phyloP scores from a whole-genome alignment of 2,329 filamentous ascomycete species.

The Didymella segeticola region DNA sequence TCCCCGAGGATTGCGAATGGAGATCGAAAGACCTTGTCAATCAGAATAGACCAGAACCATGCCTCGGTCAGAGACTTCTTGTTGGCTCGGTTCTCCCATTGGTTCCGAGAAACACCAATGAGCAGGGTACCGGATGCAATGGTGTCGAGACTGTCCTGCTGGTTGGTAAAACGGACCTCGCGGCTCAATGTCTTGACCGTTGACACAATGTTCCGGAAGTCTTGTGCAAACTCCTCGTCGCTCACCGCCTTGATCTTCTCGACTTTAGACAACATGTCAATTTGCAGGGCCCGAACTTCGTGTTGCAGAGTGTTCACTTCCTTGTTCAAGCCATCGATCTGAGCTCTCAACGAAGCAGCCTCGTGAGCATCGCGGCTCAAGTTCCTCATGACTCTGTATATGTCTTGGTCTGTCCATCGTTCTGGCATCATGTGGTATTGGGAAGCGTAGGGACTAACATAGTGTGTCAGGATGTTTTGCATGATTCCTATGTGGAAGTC shows the following conservation, averaged over 20 bases:
- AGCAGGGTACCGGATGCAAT: background rate
- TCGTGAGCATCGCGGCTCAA: too few relatives aligned
- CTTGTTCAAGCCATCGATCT: background rate
- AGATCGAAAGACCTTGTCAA: background rate
- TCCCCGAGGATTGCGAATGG: background rate
- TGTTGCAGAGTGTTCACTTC: background rate
- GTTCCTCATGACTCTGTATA: too few relatives aligned
- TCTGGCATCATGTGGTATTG: too few relatives aligned
- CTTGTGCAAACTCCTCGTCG: constrained; percentile 23
- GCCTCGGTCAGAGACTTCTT: background rate
- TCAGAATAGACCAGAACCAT: background rate
- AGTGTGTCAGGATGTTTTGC: too few relatives aligned
- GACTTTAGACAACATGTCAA: constrained; percentile 22
- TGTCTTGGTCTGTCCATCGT: too few relatives aligned
- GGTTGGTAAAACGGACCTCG: background rate
- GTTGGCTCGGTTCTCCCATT: background rate
- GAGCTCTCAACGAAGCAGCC: background rate
- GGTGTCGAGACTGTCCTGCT: background rate
- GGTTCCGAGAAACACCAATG: background rate
- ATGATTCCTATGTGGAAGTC: too few relatives aligned
- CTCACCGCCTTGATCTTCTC: constrained; percentile 19
- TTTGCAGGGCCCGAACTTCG: constrained; percentile 19
- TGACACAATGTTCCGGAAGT: constrained; percentile 19
- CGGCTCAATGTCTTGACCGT: constrained; percentile 27
- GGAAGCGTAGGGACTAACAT: too few relatives aligned